phyloP scores from a whole-genome alignment of 768 basidiomycete genomes.

The Pilatotrama ljubarskyi region DNA sequence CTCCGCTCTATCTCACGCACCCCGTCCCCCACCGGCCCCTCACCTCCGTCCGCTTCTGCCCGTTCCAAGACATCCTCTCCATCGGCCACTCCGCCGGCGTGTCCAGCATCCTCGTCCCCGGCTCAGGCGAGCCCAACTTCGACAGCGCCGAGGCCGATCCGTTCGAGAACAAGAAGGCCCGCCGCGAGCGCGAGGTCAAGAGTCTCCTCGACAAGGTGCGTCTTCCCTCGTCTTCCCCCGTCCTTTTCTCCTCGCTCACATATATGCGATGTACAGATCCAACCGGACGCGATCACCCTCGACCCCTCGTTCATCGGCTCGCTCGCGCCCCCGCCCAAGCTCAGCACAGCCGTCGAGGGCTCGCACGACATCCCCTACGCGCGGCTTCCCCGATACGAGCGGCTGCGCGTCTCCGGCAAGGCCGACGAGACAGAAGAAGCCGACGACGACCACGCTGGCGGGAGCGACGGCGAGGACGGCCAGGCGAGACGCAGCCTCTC shows the following conservation, averaged over 20 bases:
- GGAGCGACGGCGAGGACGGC: constrained; percentile 40
- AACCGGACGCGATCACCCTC: constrained; percentile 88
- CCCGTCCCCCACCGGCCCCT: constrained; percentile 80
- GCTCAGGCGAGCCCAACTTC: constrained; percentile 92
- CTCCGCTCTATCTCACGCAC: constrained; percentile 89
- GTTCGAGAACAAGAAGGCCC: constrained; percentile 79
- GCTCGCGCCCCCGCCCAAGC: constrained; percentile 59
- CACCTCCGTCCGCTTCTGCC: constrained; percentile 76
- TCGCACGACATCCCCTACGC: constrained; percentile 58
- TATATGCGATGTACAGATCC: constrained; percentile 53
- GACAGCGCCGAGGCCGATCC: constrained; percentile 94
- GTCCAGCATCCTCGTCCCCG: constrained; percentile 86
- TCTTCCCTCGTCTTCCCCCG: constrained; percentile 1
- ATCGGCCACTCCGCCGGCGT: constrained; percentile 79
- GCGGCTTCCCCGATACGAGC: constrained; percentile 75
- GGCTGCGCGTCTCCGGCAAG: constrained; percentile 72
- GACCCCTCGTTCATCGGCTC: constrained; percentile 77
- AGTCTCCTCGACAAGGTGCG: constrained; percentile 80
- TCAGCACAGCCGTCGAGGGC: constrained; percentile 51
- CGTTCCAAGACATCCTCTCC: constrained; percentile 83
- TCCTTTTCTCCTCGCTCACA: neutral
- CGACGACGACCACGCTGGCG: constrained; percentile 31
- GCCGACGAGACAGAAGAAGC: constrained; percentile 64
- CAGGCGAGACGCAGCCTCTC: constrained; percentile 32
- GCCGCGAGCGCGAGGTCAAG: constrained; percentile 90